Percentiles rank a stretch among this genome's conserved stretches.
These are phyloP conservation scores for Rhodotorula graminis DNA, from an alignment of 768 basidiomycete species.

Conservation along the genomic window DNA sequence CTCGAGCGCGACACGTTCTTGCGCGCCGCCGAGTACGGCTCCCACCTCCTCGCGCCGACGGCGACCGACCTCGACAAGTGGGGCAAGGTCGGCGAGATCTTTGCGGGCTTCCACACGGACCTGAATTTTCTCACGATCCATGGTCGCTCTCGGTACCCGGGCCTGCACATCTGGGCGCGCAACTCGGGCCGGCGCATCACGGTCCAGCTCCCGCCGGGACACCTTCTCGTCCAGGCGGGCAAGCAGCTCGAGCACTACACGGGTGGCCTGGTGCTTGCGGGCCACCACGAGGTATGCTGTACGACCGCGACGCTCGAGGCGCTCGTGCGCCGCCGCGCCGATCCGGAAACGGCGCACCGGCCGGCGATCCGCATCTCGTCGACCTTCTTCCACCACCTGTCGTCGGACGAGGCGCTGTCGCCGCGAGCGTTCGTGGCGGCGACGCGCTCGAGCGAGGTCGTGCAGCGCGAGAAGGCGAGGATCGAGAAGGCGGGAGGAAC, in stretches of 20 bases:
- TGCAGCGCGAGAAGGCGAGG: slow-evolving; percentile 50
- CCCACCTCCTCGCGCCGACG: slow-evolving; percentile 87
- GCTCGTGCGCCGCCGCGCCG: slow-evolving; percentile 58
- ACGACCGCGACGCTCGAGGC: slow-evolving; percentile 70
- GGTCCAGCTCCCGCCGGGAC: slow-evolving; percentile 76
- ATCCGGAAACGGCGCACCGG: slow-evolving; percentile 58
- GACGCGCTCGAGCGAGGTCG: slow-evolving; percentile 54
- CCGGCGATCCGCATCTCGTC: slow-evolving; percentile 92
- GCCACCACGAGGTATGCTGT: slow-evolving; percentile 91
- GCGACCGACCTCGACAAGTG: slow-evolving; percentile 83
- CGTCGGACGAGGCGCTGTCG: slow-evolving; percentile 52
- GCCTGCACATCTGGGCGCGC: slow-evolving; percentile 88
- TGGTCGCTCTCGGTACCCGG: slow-evolving; percentile 78
- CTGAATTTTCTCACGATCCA: slow-evolving; percentile 91
- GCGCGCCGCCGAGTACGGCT: slow-evolving; percentile 81
- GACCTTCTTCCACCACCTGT: slow-evolving; percentile 69
- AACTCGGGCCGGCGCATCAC: slow-evolving; percentile 85
- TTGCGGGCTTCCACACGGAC: slow-evolving; percentile 91
- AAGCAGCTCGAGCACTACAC: slow-evolving; percentile 72
- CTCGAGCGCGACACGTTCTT: slow-evolving; percentile 65
- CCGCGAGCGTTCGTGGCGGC: slow-evolving; percentile 75
- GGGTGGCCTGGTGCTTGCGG: slow-evolving; percentile 74
- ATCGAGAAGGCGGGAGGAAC: slow-evolving; percentile 49
- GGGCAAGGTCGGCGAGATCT: slow-evolving; percentile 70
- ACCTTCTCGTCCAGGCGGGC: slow-evolving; percentile 87